A percentile compares a stretch with the other conserved stretches of the same genome.
phyloP scores from a whole-genome alignment of 768 basidiomycete species.

The Russula sp. region DNA sequence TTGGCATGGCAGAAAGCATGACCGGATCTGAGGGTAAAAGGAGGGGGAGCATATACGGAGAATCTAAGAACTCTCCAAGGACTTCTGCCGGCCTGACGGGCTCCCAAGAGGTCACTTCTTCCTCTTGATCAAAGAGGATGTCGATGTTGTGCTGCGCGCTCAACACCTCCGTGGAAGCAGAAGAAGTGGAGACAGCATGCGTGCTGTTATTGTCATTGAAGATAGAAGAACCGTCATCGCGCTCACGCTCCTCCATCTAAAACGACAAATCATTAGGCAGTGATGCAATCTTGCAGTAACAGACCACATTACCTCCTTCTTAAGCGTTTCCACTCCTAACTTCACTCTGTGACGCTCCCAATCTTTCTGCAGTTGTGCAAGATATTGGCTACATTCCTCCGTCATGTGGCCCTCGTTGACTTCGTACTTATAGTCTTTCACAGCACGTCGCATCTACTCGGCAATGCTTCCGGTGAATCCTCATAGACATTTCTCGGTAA shows the following conservation, averaged over 20 bases:
- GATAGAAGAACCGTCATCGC: conserved; percentile 47
- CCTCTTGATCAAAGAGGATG: conserved; percentile 64
- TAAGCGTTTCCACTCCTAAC: conserved; percentile 76
- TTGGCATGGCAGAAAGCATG: conserved; percentile 65
- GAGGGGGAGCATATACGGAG: conserved; percentile 87
- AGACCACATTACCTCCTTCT: conserved; percentile 58
- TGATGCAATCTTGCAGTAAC: background rate
- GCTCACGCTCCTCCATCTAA: conserved; percentile 64
- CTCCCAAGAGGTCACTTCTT: conserved; percentile 67
- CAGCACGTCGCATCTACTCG: conserved; percentile 83
- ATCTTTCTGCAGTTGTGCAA: conserved; percentile 92
- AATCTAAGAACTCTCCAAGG: conserved; percentile 88
- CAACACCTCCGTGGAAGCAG: conserved; percentile 31
- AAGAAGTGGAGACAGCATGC: conserved; percentile 24
- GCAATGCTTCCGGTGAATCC: background rate
- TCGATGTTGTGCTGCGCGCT: conserved; percentile 59
- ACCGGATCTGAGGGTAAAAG: conserved; percentile 77
- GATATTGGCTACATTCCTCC: conserved; percentile 92
- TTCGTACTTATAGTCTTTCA: conserved; percentile 91
- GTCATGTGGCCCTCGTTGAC: conserved; percentile 89
- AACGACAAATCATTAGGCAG: conserved; percentile 2
- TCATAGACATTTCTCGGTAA: background rate
- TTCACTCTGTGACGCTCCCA: conserved; percentile 93
- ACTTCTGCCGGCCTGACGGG: conserved; percentile 73
- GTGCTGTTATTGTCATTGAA: conserved; percentile 29